phyloP scores from a whole-genome alignment of 768 basidiomycete genomes.

The Tylopilus sp. region DNA sequence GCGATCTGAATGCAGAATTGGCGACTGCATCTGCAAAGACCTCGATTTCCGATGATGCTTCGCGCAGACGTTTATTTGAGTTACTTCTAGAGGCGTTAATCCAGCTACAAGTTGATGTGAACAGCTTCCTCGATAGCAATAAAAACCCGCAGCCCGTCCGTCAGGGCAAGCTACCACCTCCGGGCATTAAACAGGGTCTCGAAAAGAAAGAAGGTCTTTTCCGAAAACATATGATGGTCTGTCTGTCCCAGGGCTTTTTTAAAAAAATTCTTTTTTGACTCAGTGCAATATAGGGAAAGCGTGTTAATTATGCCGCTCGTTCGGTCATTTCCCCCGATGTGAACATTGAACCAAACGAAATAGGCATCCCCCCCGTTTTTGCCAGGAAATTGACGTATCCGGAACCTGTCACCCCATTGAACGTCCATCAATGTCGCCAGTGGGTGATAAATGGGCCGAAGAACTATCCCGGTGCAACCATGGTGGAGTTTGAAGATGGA shows the following conservation, averaged over 20 bases:
- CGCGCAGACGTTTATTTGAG: constrained; percentile 56
- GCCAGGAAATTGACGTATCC: constrained; percentile 96
- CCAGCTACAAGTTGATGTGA: constrained; percentile 91
- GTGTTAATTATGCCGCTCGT: constrained; percentile 98
- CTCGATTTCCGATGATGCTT: constrained; percentile 46
- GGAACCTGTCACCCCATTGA: constrained; percentile 91
- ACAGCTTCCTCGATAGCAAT: constrained; percentile 94
- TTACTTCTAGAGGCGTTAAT: constrained; percentile 76
- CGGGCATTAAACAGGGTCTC: constrained; percentile 92
- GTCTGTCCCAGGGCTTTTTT: no score
- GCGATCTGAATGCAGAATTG: constrained; percentile 71
- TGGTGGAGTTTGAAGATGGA: constrained; percentile 96
- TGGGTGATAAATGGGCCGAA: constrained; percentile 89
- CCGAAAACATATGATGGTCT: constrained; percentile 98
- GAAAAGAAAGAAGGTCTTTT: constrained; percentile 99
- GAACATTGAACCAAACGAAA: constrained; percentile 98
- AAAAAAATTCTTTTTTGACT: no score
- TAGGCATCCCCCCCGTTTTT: constrained; percentile 96
- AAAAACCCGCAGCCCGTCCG: constrained; percentile 88
- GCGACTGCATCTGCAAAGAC: constrained; percentile 58
- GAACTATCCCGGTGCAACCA: constrained; percentile 87
- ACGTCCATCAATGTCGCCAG: constrained; percentile 84
- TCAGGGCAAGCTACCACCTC: constrained; percentile 86
- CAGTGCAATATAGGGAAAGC: constrained; percentile 72
- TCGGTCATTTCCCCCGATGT: constrained; percentile 99